Base-by-base conservation (phyloP, 2,329 filamentous ascomycete species). In the Pestalotiopsis sp. region DNA sequence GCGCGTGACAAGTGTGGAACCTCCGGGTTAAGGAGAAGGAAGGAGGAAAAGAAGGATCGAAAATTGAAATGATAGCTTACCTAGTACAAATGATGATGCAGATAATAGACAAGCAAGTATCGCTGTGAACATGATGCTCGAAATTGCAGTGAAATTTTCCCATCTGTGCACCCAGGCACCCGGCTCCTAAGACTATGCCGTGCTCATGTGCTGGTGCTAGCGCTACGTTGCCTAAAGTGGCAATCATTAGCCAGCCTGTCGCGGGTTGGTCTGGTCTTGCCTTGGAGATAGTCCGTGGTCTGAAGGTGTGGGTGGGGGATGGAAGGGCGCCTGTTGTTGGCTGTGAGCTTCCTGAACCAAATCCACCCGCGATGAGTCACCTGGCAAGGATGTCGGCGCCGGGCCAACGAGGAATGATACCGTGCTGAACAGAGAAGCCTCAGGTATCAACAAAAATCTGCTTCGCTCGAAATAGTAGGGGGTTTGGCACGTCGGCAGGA, bases 141-240 rank as follows among this genome's bases (percentile, higher is more conserved):
- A 66, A 23, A 57, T 25, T 66, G 20, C 52, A 41, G 31, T 66
- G 52, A 20, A 45, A 57, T 36, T 23, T n/a, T 20, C 17, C n/a
- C 45, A n/a, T 9, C 52, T 66, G 25, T 57, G 27, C 64, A 23
- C 20, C 17, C 13, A n/a, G 38, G 12, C 20, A 65, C 45, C 45
- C 12, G 17, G 45, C 20, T n/a, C 7, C 17, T 11, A n/a, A 20
- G 17, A n/a, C 17, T 52, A 20, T 39, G 12, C 36, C 49, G 11
- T 14, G 38, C 1, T 3, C 64, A 66, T 45, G 64, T 66, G 64
- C 64, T 59, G 1, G 11, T 39, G 67, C 71, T 73, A 68, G 69
- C 72, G 67, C 65, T 56, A 23, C 39, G 41, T 71, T 71, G 69
- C 72, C 71, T 69, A 56, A 72, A 71, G 20, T 57, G 66, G 72